A percentile compares a stretch with the other conserved stretches of the same genome.
These are phyloP conservation scores for Fraxinus anomala DNA, from an alignment of 257 asterid species.

Conservation along the genomic window DNA sequence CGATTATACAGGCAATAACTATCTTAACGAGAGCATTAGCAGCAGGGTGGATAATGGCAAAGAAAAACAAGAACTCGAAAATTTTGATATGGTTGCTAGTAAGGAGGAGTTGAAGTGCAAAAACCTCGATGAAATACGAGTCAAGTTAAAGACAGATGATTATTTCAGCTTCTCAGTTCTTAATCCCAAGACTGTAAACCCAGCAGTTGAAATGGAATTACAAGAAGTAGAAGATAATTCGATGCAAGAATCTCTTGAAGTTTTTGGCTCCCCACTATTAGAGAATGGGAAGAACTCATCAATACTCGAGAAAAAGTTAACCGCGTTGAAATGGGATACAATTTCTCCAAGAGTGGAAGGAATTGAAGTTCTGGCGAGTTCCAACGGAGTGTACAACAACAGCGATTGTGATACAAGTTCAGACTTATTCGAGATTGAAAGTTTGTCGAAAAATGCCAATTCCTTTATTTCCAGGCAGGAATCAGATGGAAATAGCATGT, in stretches of 20 bases:
- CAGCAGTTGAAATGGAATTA: slow-evolving; percentile 11
- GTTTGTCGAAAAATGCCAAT: slow-evolving; percentile 55
- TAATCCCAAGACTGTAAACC: slow-evolving; percentile 27
- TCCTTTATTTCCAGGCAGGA: slow-evolving; percentile 44
- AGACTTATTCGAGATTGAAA: slow-evolving; percentile 79
- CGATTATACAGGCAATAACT: slow-evolving; percentile 17
- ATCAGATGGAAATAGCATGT: slow-evolving; percentile 46
- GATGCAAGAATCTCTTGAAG: slow-evolving; percentile 36
- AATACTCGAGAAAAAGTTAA: slow-evolving; percentile 39
- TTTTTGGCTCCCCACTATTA: slow-evolving; percentile 41
- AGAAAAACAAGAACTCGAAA: slow-evolving; percentile 20
- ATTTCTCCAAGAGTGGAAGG: slow-evolving; percentile 40
- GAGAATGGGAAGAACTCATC: slow-evolving; percentile 27
- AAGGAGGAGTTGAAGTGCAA: slow-evolving; percentile 23
- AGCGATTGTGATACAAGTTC: slow-evolving; percentile 73
- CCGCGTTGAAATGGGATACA: slow-evolving; percentile 64
- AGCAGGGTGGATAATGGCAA: slow-evolving; percentile 22
- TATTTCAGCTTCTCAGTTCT: slow-evolving; percentile 30
- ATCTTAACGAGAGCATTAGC: slow-evolving; percentile 24
- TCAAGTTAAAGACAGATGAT: slow-evolving; percentile 21
- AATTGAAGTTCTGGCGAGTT: slow-evolving; percentile 37
- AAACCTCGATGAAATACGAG: slow-evolving; percentile 25
- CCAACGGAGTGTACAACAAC: slow-evolving; percentile 46
- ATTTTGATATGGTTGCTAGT: not conserved
- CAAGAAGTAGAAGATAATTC: slow-evolving; percentile 31